Conservation (phyloP, 495 filamentous ascomycete genomes). For the Bathelium albidoporum region DNA sequence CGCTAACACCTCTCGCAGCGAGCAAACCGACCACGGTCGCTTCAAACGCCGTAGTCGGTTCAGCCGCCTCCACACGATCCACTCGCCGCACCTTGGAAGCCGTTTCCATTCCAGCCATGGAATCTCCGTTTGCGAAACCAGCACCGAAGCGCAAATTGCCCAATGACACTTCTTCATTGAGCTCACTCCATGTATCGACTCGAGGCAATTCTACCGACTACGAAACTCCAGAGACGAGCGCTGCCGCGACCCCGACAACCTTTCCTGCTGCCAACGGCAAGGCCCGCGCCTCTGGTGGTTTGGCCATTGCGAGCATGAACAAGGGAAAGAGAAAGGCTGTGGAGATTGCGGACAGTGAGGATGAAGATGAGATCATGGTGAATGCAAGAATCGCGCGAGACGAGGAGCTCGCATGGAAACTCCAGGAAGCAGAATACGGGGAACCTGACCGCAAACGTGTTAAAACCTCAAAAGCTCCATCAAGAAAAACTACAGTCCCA, state of each 20-base stretch:
- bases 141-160: slow-evolving; percentile 10
- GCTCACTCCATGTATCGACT: slow-evolving; percentile 26
- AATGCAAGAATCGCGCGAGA: slow-evolving; percentile 36
- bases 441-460: slow-evolving; percentile 14
- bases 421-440: slow-evolving; percentile 56
- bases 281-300: slow-evolving; percentile 20
- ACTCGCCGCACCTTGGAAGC: slow-evolving; percentile 9
- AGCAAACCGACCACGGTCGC: not conserved
- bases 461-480: slow-evolving; percentile 23
- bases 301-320: slow-evolving; percentile 7
- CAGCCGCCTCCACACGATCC: not conserved
- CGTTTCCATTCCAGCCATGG: slow-evolving; percentile 19
- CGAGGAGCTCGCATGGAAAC: slow-evolving; percentile 44
- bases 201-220: slow-evolving; percentile 47
- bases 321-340: slow-evolving; percentile 19
- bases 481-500: slow-evolving; percentile 22
- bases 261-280: slow-evolving; percentile 21
- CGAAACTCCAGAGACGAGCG: slow-evolving; percentile 71
- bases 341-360: slow-evolving; percentile 31
- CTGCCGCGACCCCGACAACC: slow-evolving; percentile 46
- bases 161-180: slow-evolving; percentile 14
- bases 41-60: not conserved
- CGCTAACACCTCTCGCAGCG: not conserved
- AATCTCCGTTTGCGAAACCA: not conserved
- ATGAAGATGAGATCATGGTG: slow-evolving; percentile 27